A percentile compares a stretch with the other conserved stretches of the same genome.
phyloP scores from a whole-genome alignment of 75 land plant genomes.

The Pinus taeda region DNA sequence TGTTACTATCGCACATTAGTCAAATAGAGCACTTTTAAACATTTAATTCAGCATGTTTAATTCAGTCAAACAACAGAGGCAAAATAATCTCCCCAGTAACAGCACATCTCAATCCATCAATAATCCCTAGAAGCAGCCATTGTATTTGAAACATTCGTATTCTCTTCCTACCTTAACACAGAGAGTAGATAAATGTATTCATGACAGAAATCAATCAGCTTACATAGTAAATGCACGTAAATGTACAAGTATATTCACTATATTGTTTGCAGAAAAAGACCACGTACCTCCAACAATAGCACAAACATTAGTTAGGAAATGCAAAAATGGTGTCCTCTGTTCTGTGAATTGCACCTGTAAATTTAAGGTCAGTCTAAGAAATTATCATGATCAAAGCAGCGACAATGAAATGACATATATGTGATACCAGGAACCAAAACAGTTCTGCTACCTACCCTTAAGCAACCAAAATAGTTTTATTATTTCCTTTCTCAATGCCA shows the following conservation, averaged over 20 bases:
- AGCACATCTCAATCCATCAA: conserved; percentile 1
- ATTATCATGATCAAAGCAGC: neutral
- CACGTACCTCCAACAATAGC: conserved; percentile 92
- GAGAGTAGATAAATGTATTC: too few relatives aligned
- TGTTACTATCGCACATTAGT: too few relatives aligned
- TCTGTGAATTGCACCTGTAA: conserved; percentile 81
- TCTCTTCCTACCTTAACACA: too few relatives aligned
- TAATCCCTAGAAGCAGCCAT: too few relatives aligned
- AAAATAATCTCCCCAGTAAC: neutral
- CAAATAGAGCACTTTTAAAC: too few relatives aligned
- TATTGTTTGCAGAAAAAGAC: neutral
- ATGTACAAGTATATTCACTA: neutral
- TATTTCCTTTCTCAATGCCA: neutral
- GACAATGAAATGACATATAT: neutral
- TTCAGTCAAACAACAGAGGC: too few relatives aligned
- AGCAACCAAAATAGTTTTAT: too few relatives aligned
- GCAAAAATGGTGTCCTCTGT: conserved; percentile 62
- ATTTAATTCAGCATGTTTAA: too few relatives aligned
- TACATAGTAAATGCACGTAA: conserved; percentile 10
- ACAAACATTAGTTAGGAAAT: conserved; percentile 90
- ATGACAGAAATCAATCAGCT: too few relatives aligned
- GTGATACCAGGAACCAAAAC: neutral
- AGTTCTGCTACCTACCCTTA: too few relatives aligned
- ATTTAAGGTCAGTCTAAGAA: neutral
- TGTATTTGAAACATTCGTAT: too few relatives aligned